A percentile compares a stretch with the other conserved stretches of the same genome.
These are phyloP conservation scores for Trichocomaceae sp. DNA, from an alignment of 2,329 filamentous ascomycete genomes.

Conservation along the genomic window DNA sequence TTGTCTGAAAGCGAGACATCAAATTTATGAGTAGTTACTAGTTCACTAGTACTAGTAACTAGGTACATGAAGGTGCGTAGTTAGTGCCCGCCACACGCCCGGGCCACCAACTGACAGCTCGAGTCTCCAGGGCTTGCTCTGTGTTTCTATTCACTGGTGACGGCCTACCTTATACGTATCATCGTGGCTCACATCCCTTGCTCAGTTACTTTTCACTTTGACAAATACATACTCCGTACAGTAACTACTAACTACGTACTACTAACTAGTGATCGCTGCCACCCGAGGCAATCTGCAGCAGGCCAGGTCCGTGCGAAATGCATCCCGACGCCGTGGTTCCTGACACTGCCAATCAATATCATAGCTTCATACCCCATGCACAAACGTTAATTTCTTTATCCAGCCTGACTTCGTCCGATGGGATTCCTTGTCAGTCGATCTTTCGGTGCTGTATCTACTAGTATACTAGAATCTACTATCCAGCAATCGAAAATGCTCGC, in stretches of 20 bases:
- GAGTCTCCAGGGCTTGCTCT: too few relatives aligned
- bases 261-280: neutral
- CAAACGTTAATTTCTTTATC: neutral
- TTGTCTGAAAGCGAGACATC: neutral
- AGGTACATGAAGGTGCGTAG: too few relatives aligned
- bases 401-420: neutral
- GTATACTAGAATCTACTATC: too few relatives aligned
- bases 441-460: too few relatives aligned
- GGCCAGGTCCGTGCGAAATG: neutral
- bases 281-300: neutral
- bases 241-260: too few relatives aligned
- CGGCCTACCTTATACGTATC: too few relatives aligned
- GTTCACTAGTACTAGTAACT: too few relatives aligned
- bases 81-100: neutral
- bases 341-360: neutral
- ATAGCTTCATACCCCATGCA: neutral
- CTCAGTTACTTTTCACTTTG: neutral
- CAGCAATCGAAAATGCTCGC: neutral
- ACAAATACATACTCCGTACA: too few relatives aligned
- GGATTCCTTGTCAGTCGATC: neutral
- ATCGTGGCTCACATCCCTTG: conserved; percentile 2
- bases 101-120: neutral
- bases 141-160: too few relatives aligned
- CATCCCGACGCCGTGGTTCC: conserved; percentile 2
- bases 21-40: neutral